Conservation (phyloP, 208 protist species). For the Crithidia acanthocephali region DNA sequence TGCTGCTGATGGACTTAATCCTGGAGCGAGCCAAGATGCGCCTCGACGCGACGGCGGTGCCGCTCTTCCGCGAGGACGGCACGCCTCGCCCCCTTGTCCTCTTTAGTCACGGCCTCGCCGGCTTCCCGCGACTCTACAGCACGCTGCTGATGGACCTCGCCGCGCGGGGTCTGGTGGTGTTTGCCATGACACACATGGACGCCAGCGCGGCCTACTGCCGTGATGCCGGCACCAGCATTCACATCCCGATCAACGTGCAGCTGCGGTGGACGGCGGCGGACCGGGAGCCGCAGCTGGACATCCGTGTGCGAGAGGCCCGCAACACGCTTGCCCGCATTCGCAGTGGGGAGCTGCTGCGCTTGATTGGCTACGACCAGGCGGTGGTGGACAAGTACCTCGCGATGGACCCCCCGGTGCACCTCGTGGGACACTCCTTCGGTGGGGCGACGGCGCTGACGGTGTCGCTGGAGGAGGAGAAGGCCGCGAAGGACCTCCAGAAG, state of each 20-base stretch:
- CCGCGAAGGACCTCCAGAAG: constrained; percentile 9
- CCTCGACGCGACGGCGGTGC: constrained; percentile 22
- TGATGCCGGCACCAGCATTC: constrained; percentile 37
- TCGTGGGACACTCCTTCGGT: constrained; percentile 88
- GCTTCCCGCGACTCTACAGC: constrained; percentile 69
- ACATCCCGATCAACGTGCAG: constrained; percentile 37
- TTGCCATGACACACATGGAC: constrained; percentile 79
- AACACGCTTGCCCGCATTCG: constrained; percentile 40
- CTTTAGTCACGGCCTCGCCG: constrained; percentile 85
- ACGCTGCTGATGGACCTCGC: constrained; percentile 72
- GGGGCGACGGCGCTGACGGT: constrained; percentile 64
- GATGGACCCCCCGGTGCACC: constrained; percentile 29
- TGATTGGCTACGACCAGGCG: constrained; percentile 32
- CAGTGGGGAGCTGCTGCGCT: constrained; percentile 43
- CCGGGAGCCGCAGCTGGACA: constrained; percentile 61
- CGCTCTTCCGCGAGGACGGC: constrained; percentile 45
- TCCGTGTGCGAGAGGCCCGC: constrained; percentile 52
- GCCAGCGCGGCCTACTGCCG: constrained; percentile 80
- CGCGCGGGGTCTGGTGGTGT: constrained; percentile 70
- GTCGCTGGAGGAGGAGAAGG: constrained; percentile 40
- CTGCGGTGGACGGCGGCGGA: constrained; percentile 42
- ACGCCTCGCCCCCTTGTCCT: constrained; percentile 56
- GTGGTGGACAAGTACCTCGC: constrained; percentile 43
- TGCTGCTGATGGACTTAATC: constrained; percentile 56
- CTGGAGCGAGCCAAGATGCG: constrained; percentile 39